Evolutionary conservation across 202 grass and related monocot genomes (phyloP), one percentile per base, ranked within the genome.

Genomic region (Cymbopogon flexuosus): DNA sequence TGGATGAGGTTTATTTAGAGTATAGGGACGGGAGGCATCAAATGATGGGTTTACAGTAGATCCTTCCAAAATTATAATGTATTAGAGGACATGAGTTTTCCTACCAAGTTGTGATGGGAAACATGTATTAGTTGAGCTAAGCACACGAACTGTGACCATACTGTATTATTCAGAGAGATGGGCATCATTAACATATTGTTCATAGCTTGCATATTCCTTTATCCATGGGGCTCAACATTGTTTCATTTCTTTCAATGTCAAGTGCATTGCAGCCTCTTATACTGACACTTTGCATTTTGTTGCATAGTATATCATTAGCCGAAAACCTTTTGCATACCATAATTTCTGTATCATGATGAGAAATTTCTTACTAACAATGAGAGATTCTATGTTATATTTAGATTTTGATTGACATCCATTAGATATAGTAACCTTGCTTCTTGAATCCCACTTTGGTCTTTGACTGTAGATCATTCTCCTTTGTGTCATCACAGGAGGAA

Each of bases 401-500:
- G 30, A 41, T 75, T 75, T 70, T 29, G 2, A 30, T 41, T 68
- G 10, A 9, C 34, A 73, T 80, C 31, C 51, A 65, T 77, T 24
- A 40, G 37, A 64, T n/a, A 10, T 31, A 68, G 7, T 31, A 74
- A 81, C 23, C 6, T 77, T 83, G 35, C n/a, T 68, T 15, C 65
- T 64, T 68, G 75, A 68, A 72, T 72, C 47, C 57, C 21, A 81
- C 16, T 69, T 81, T 62, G 22, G 37, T 65, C 61, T 14, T 19
- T 85, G 78, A 72, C 46, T 47, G 68, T 27, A 65, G 39, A 72
- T 81, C 24, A 15, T 72, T 76, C 27, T 34, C 41, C 39, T 66
- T 77, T 81, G 19, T 42, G 24, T n/a, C 18, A 85, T 67, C 8
- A 49, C 70, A 94, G 92, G 79, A 81, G 79, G 22, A 46, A 85